Evolutionary conservation across 768 basidiomycete genomes (phyloP).

Genomic region (Panaeolus cyanescens): DNA sequence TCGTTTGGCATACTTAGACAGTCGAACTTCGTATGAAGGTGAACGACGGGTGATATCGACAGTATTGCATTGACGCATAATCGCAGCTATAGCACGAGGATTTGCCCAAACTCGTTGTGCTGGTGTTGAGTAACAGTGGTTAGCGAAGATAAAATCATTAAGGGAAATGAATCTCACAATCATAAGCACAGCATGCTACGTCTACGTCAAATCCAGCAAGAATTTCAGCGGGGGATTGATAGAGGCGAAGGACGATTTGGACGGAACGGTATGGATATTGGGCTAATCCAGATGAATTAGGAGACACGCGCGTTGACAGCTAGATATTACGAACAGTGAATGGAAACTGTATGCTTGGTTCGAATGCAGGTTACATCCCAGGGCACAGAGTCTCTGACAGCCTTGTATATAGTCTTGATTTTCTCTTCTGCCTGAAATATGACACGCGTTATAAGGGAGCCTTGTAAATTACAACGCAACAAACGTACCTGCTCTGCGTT

Average conservation of each 20-base stretch:
- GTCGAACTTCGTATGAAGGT: constrained; percentile 64
- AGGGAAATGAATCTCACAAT: constrained; percentile 17
- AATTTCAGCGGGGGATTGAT: constrained; percentile 63
- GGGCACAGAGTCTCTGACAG: constrained; percentile 64
- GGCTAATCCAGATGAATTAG: constrained; percentile 28
- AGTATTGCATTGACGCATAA: constrained; percentile 67
- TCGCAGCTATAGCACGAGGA: constrained; percentile 57
- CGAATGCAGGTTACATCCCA: constrained; percentile 74
- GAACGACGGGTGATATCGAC: constrained; percentile 63
- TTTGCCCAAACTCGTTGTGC: constrained; percentile 56
- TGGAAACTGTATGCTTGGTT: constrained; percentile 68
- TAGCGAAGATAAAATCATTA: background rate
- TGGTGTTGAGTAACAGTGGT: constrained; percentile 14
- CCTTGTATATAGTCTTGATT: constrained; percentile 60
- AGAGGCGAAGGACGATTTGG: constrained; percentile 67
- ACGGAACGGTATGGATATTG: constrained; percentile 69
- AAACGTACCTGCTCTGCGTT: constrained; percentile 49
- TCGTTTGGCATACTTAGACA: constrained; percentile 57
- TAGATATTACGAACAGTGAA: constrained; percentile 47
- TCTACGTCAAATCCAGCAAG: constrained; percentile 71
- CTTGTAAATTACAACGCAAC: background rate
- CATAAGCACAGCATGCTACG: constrained; percentile 58
- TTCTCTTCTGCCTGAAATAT: constrained; percentile 53
- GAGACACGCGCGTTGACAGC: background rate
- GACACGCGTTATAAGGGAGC: no score